Evolutionary conservation across 164 flowering plant species (phyloP).

Genomic region (Dillenia turbinata): DNA sequence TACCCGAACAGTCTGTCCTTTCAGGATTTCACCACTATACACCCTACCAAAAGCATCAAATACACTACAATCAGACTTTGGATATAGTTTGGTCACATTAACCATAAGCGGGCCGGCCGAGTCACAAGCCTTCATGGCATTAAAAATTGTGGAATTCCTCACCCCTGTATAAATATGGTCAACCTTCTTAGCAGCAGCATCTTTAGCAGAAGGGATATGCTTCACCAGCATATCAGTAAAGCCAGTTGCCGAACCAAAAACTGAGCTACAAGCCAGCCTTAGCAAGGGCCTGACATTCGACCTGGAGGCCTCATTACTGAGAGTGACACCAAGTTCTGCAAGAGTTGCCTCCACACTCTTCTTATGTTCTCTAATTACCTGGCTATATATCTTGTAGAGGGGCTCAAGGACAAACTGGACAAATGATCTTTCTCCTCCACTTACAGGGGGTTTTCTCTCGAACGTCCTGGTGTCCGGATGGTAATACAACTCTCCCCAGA

Average conservation of each 20-base stretch:
- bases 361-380: constrained; percentile 95
- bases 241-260: constrained; percentile 95
- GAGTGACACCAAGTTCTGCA: constrained; percentile 89
- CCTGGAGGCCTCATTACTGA: constrained; percentile 84
- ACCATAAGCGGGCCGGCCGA: constrained; percentile 92
- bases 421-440: constrained; percentile 92
- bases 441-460: constrained; percentile 63
- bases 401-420: constrained; percentile 97
- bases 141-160: constrained; percentile 51
- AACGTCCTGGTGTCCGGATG: constrained; percentile 71
- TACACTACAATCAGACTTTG: constrained; percentile 95
- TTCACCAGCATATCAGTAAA: constrained; percentile 97
- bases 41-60: constrained; percentile 99
- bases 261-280: constrained; percentile 92
- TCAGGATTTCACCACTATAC: constrained; percentile 82
- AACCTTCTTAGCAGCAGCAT: constrained; percentile 70
- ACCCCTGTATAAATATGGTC: constrained; percentile 92
- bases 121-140: constrained; percentile 83
- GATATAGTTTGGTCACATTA: constrained; percentile 90
- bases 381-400: constrained; percentile 93
- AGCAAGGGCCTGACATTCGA: constrained; percentile 90
- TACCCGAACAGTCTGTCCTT: constrained; percentile 89
- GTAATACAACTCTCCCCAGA: constrained; percentile 93
- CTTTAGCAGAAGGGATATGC: constrained; percentile 93
- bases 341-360: constrained; percentile 96